Evolutionary conservation across 2,329 filamentous ascomycete species (phyloP).

Genomic region (Orbilia brochopaga): DNA sequence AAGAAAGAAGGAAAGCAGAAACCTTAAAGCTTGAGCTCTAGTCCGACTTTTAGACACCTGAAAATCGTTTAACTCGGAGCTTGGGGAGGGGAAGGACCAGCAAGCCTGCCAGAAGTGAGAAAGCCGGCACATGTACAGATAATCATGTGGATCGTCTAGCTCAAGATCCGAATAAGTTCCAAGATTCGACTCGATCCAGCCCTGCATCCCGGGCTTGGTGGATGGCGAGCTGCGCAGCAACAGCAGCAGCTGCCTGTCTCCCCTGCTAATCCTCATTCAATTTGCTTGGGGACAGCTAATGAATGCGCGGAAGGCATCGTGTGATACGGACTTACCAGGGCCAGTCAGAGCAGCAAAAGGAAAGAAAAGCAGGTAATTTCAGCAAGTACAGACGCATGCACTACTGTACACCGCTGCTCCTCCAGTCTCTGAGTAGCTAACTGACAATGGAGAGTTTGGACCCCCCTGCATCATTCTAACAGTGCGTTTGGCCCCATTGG

Average conservation of each 20-base stretch:
- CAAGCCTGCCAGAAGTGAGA: not conserved
- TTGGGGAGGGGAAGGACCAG: slow-evolving; percentile 14
- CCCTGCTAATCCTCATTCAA: not conserved
- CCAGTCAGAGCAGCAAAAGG: not conserved
- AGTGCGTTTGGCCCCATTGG: slow-evolving; percentile 39
- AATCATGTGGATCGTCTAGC: slow-evolving; percentile 31
- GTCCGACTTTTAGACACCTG: slow-evolving; percentile 36
- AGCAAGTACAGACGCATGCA: slow-evolving; percentile 2
- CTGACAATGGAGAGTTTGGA: slow-evolving; percentile 10
- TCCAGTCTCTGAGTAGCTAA: slow-evolving; percentile 19
- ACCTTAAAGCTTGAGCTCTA: slow-evolving; percentile 12
- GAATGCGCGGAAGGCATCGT: slow-evolving; percentile 29
- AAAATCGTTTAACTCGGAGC: slow-evolving; percentile 50
- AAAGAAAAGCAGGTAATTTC: slow-evolving; percentile 18
- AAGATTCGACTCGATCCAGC: slow-evolving; percentile 12
- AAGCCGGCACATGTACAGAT: not conserved
- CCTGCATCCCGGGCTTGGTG: slow-evolving; percentile 23
- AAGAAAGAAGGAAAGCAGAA: slow-evolving; percentile 15
- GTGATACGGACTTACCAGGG: slow-evolving; percentile 27
- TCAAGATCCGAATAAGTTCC: slow-evolving; percentile 17
- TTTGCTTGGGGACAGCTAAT: not conserved
- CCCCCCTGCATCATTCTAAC: slow-evolving; percentile 40
- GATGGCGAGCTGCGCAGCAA: not conserved
- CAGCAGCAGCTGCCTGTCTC: not conserved
- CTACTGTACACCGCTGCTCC: not conserved